Percentiles rank a stretch among this genome's conserved stretches.
These are phyloP conservation scores for Phytophthora europaea DNA, from an alignment of 352 stramenopile genomes.

Conservation along the genomic window DNA sequence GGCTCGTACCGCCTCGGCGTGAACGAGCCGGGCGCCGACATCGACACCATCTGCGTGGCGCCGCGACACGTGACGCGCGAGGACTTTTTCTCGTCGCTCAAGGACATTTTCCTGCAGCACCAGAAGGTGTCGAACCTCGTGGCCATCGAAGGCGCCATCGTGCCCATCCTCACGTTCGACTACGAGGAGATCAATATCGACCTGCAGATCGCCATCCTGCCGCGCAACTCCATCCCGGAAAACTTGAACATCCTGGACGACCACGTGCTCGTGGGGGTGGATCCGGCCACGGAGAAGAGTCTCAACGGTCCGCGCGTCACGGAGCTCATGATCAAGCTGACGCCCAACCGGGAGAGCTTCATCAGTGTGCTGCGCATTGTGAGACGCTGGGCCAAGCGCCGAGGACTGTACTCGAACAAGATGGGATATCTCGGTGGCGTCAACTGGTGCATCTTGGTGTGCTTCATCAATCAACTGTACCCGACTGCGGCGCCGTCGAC, in stretches of 20 bases:
- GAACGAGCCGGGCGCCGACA: conserved; percentile 97
- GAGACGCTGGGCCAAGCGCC: conserved; percentile 88
- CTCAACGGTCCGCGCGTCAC: conserved; percentile 93
- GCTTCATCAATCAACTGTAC: conserved; percentile 95
- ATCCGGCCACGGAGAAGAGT: conserved; percentile 91
- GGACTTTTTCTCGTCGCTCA: conserved; percentile 97
- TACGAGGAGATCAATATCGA: conserved; percentile 99
- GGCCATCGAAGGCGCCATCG: conserved; percentile 91
- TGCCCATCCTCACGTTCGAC: conserved; percentile 99
- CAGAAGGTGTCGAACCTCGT: conserved; percentile 93
- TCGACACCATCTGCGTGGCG: conserved; percentile 98
- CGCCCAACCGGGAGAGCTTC: conserved; percentile 88
- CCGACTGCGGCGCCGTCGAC: conserved; percentile 87
- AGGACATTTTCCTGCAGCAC: conserved; percentile 94
- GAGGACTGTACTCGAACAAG: conserved; percentile 99
- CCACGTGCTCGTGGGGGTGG: conserved; percentile 87
- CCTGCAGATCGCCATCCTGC: conserved; percentile 97
- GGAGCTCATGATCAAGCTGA: conserved; percentile 93
- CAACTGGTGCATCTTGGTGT: conserved; percentile 99
- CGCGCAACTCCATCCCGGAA: conserved; percentile 91
- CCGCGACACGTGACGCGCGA: conserved; percentile 96
- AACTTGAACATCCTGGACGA: conserved; percentile 94
- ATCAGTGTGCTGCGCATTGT: conserved; percentile 91
- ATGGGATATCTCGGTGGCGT: conserved; percentile 99
- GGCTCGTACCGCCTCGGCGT: conserved; percentile 97